Conservation (phyloP, 1,284 basidiomycete species). For the Cutaneotrichosporon cavernicola region DNA sequence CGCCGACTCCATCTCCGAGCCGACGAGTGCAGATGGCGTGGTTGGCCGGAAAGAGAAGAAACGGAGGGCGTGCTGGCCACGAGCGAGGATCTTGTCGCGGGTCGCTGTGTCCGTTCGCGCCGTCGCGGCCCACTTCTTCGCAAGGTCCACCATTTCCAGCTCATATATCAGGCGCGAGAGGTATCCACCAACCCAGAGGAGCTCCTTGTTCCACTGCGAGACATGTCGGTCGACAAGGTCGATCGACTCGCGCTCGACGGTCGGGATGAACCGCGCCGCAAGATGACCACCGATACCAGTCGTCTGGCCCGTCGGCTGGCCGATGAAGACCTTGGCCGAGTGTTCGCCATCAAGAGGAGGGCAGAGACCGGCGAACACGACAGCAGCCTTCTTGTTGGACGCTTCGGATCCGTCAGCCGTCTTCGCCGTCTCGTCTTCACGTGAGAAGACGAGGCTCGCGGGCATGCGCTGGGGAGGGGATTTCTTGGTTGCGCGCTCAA, state of each 20-base stretch:
- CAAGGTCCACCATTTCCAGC: slow-evolving; percentile 64
- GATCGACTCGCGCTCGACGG: slow-evolving; percentile 93
- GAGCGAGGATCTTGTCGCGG: slow-evolving; percentile 62
- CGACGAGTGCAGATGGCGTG: slow-evolving; percentile 83
- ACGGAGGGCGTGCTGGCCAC: slow-evolving; percentile 77
- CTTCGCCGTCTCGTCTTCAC: slow-evolving; percentile 74
- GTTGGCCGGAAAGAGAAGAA: slow-evolving; percentile 87
- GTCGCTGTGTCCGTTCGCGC: slow-evolving; percentile 54
- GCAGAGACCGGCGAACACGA: slow-evolving; percentile 80
- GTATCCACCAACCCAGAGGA: slow-evolving; percentile 74
- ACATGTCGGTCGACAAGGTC: slow-evolving; percentile 68
- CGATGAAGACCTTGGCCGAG: slow-evolving; percentile 43
- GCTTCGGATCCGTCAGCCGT: slow-evolving; percentile 62
- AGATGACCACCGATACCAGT: slow-evolving; percentile 91
- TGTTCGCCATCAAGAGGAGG: slow-evolving; percentile 70
- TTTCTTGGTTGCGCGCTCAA: slow-evolving; percentile 93
- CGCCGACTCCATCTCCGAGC: slow-evolving; percentile 69
- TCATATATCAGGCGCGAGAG: slow-evolving; percentile 83
- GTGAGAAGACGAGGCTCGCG: slow-evolving; percentile 86
- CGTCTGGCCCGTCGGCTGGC: slow-evolving; percentile 70
- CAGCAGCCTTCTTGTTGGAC: slow-evolving; percentile 63
- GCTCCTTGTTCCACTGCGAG: slow-evolving; percentile 68
- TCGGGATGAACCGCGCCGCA: slow-evolving; percentile 90
- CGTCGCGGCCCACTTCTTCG: slow-evolving; percentile 48
- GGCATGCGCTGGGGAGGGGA: slow-evolving; percentile 75